Percentiles rank a stretch among this genome's conserved stretches.
Evolutionary conservation across 1,284 basidiomycete species (phyloP).

Genomic region (Coriolopsis trogii): DNA sequence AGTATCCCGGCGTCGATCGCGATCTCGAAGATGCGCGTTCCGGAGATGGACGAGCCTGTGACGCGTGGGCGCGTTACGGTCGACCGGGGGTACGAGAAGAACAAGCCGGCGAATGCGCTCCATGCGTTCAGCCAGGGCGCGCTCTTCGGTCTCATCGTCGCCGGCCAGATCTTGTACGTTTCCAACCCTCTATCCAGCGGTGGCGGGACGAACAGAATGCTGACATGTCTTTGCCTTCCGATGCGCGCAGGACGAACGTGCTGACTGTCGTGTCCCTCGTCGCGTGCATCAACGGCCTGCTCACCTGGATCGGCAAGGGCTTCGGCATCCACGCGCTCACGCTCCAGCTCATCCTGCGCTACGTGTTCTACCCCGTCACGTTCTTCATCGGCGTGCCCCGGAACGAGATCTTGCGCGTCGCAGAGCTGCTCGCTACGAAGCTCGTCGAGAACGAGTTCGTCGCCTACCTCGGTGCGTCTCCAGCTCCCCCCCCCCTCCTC

Average conservation of each 20-base stretch:
- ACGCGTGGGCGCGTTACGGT: conserved; percentile 82
- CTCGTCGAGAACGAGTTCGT: conserved; percentile 89
- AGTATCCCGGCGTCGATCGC: conserved; percentile 93
- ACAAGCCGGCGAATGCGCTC: conserved; percentile 71
- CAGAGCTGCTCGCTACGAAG: conserved; percentile 86
- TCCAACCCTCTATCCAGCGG: too few relatives aligned
- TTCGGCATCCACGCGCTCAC: conserved; percentile 86
- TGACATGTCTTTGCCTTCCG: too few relatives aligned
- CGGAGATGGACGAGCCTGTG: conserved; percentile 84
- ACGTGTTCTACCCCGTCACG: conserved; percentile 86
- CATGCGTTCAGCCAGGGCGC: conserved; percentile 92
- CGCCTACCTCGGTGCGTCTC: conserved; percentile 59
- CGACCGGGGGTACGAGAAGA: conserved; percentile 69
- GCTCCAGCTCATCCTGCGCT: conserved; percentile 82
- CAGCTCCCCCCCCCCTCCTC: not conserved
- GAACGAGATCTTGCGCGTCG: conserved; percentile 70
- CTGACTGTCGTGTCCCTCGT: conserved; percentile 82
- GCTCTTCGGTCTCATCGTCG: conserved; percentile 83
- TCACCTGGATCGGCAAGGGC: conserved; percentile 88
- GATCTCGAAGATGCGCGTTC: conserved; percentile 85
- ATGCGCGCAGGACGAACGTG: conserved; percentile 65
- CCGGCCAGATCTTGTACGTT: conserved; percentile 81
- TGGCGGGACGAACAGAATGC: too few relatives aligned
- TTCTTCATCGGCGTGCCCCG: conserved; percentile 85
- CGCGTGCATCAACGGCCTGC: conserved; percentile 80